Base-by-base conservation (phyloP, 2,329 filamentous ascomycete species). In the Xylariomycetidae sp. region DNA sequence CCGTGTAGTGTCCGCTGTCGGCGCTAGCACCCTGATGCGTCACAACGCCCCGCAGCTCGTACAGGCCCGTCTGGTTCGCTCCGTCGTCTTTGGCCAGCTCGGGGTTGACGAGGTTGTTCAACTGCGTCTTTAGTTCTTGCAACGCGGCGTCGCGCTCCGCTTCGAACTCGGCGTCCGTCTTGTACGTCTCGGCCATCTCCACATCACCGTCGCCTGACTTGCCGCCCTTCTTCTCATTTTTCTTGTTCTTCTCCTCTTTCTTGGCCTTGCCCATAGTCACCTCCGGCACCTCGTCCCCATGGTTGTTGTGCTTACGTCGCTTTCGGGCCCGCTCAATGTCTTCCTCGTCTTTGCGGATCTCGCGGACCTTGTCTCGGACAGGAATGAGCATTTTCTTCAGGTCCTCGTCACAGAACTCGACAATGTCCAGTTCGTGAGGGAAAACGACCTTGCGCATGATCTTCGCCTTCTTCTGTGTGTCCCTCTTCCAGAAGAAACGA, bases 391-490 rank as follows among this genome's bases (percentile, higher is more conserved):
- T 76, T 54, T 82, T 81, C 59, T 79, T 83, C 42, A 98, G 70
- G 33, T 92, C 82, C 17, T 96, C 89, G 10, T 89, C 90, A 61
- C 92, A 98, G 62, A 95, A 95, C 57, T 98, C 92, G 15, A 94
- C 80, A 24, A 86, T 79, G 53, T 98, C 92, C 20, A 98, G 69
- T 61, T 98, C 92, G 31, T 85, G 80, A 6, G 90, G 90, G 57
- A 98, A 98, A 0, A 87, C 90, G 37, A 98, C 92, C 65, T 96
- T 98, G 57, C 89, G 85, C 85, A 98, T 90, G 50, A 98, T 98
- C 73, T 98, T 98, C 47, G 90, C 89, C 72, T 98, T 98, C 70
- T 96, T 96, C 61, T 93, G 83, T 4, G 86, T 88, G 48, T 94
- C 87, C 29, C 83, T 79, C 56, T 94, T 90, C 92, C 92, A 98